A percentile compares a stretch with the other conserved stretches of the same genome.
Conservation (phyloP, 179 eudicot species). For the Gypsophila paniculata region DNA sequence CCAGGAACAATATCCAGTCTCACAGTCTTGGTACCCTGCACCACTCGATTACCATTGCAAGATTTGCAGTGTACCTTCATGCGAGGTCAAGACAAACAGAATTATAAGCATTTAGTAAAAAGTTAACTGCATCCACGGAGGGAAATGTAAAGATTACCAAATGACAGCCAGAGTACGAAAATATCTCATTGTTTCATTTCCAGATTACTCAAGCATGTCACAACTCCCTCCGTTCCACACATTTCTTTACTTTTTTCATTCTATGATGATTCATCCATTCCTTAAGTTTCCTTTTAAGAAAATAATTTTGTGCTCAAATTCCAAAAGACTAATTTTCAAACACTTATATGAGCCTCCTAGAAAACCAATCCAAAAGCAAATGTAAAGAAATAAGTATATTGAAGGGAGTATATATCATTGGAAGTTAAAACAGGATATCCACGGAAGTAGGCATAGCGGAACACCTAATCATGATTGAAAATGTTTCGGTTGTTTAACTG, state of each 20-base stretch:
- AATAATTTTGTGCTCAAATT: too few species aligned
- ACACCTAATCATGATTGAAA: background rate
- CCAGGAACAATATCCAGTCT: conserved; percentile 82
- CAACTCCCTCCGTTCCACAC: too few species aligned
- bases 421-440: background rate
- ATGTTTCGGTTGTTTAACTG: background rate
- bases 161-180: background rate
- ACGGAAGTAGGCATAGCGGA: background rate
- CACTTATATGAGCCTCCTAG: too few species aligned
- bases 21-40: conserved; percentile 63
- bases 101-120: conserved; percentile 11
- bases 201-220: background rate
- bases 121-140: background rate
- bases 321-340: too few species aligned
- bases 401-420: background rate
- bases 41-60: conserved; percentile 59
- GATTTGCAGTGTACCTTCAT: conserved; percentile 68
- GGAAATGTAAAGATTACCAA: background rate
- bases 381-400: too few species aligned
- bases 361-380: too few species aligned
- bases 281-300: too few species aligned
- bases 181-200: background rate
- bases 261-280: too few species aligned
- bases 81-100: conserved; percentile 10
- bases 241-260: too few species aligned